Percentiles rank a stretch among this genome's conserved stretches.
Conservation (phyloP, 2,329 filamentous ascomycete genomes). For the Aspergillus niger region DNA sequence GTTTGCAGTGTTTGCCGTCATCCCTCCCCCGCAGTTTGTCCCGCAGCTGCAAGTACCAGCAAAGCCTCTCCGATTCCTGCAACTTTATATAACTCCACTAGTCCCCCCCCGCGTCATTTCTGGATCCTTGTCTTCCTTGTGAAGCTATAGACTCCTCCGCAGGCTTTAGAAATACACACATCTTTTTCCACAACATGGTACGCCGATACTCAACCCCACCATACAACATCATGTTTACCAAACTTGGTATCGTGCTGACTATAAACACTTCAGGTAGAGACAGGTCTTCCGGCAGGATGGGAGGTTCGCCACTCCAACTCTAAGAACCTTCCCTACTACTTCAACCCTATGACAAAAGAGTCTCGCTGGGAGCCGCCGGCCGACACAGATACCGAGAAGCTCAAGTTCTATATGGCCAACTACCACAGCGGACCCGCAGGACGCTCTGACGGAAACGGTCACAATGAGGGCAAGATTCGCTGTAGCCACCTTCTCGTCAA, state of each 20-base stretch:
- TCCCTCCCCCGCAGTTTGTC: constrained; percentile 37
- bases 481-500: constrained; percentile 92
- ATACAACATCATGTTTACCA: not conserved
- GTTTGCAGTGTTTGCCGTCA: constrained; percentile 19
- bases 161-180: not conserved
- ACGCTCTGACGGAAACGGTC: constrained; percentile 34
- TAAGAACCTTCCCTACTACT: constrained; percentile 99
- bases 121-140: not conserved
- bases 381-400: constrained; percentile 84
- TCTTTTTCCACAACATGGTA: constrained; percentile 16
- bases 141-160: not conserved
- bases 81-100: not conserved
- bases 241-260: constrained; percentile 15
- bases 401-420: constrained; percentile 90
- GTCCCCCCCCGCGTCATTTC: not conserved
- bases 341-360: constrained; percentile 81
- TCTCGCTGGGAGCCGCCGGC: constrained; percentile 93
- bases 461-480: constrained; percentile 80
- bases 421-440: constrained; percentile 67
- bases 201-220: not conserved
- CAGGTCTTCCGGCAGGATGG: constrained; percentile 83
- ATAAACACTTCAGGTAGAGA: constrained; percentile 58
- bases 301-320: constrained; percentile 97
- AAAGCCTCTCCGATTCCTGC: not conserved
- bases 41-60: not conserved